These are phyloP conservation scores for Ganoderma meredithae DNA, from an alignment of 1,284 basidiomycete genomes.

Conservation along the genomic window DNA sequence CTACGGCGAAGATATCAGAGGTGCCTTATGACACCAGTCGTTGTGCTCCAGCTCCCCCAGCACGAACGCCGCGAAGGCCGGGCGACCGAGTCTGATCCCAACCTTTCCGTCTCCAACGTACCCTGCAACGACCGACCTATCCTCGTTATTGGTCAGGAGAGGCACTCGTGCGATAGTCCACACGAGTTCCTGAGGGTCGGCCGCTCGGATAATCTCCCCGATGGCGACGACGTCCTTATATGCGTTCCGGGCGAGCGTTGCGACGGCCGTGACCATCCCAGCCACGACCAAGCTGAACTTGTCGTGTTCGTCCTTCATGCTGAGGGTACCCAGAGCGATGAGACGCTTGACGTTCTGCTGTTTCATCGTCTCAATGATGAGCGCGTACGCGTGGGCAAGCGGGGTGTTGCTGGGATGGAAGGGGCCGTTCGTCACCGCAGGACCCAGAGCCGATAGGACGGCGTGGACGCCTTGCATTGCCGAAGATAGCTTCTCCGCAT, in stretches of 20 bases:
- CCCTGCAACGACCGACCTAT: constrained; percentile 57
- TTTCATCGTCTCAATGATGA: constrained; percentile 63
- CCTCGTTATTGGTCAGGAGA: constrained; percentile 56
- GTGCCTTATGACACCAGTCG: constrained; percentile 52
- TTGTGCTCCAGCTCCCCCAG: constrained; percentile 60
- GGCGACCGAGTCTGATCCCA: constrained; percentile 54
- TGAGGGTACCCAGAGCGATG: constrained; percentile 69
- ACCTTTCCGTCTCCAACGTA: constrained; percentile 70
- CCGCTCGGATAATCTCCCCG: constrained; percentile 58
- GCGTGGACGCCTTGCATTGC: constrained; percentile 65
- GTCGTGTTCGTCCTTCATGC: constrained; percentile 67
- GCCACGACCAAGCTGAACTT: constrained; percentile 57
- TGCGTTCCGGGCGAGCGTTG: constrained; percentile 46
- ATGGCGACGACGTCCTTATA: constrained; percentile 60
- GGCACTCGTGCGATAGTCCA: constrained; percentile 77
- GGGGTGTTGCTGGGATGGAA: constrained; percentile 58
- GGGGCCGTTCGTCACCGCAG: constrained; percentile 45
- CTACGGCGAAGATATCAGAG: constrained; percentile 42
- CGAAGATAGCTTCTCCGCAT: constrained; percentile 53
- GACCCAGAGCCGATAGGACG: constrained; percentile 72
- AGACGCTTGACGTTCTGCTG: constrained; percentile 59
- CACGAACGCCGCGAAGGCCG: constrained; percentile 66
- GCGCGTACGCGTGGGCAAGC: constrained; percentile 62
- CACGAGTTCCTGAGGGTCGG: constrained; percentile 53
- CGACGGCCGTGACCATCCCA: constrained; percentile 50